Evolutionary conservation across 225 moss, liverwort and hornwort genomes (phyloP).

Genomic region (Neckera pumila): DNA sequence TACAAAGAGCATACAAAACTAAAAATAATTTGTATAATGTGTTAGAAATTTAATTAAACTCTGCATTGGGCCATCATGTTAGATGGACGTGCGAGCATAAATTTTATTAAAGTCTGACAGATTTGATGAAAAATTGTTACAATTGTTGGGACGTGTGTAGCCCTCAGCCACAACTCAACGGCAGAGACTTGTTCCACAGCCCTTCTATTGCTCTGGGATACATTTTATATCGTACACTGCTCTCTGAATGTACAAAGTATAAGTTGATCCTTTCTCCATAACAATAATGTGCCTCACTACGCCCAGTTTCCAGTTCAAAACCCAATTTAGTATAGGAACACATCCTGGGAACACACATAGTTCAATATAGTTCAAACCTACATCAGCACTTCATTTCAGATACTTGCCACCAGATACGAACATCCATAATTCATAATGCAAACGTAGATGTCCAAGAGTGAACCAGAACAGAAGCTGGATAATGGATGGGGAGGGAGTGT

Average conservation of each 20-base stretch:
- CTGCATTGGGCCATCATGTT: background rate
- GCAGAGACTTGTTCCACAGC: slow-evolving; percentile 52
- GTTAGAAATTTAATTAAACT: background rate
- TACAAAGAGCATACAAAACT: background rate
- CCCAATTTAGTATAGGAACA: background rate
- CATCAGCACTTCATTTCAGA: background rate
- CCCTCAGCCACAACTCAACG: slow-evolving; percentile 38
- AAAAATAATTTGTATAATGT: background rate
- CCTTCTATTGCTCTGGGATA: slow-evolving; percentile 28
- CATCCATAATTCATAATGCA: background rate
- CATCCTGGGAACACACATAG: background rate
- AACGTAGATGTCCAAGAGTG: background rate
- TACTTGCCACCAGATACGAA: background rate
- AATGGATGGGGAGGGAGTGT: background rate
- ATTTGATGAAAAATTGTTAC: background rate
- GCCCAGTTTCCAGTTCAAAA: background rate
- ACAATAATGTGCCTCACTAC: background rate
- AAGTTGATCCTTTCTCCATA: slow-evolving; percentile 7
- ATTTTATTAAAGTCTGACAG: background rate
- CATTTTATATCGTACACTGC: background rate
- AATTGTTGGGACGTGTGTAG: slow-evolving; percentile 38
- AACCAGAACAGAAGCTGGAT: background rate
- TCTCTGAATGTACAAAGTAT: slow-evolving; percentile 7
- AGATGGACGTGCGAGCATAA: background rate
- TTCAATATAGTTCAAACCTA: background rate